Conservation (phyloP, 495 filamentous ascomycete genomes). For the Aspergillus campestris region DNA sequence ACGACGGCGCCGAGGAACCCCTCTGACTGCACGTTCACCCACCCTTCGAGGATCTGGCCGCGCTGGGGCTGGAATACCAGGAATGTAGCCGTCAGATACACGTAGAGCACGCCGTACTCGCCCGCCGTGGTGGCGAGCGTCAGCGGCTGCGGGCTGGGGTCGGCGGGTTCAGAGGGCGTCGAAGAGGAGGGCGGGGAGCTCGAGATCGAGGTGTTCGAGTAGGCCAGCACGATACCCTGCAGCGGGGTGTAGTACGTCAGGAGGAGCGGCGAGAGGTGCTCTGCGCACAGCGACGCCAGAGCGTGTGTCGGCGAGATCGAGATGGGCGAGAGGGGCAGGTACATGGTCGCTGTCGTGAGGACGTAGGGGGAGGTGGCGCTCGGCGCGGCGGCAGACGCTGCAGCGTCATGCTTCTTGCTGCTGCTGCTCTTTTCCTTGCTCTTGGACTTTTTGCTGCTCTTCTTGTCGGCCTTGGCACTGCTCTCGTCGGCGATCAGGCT, state of each 20-base stretch:
- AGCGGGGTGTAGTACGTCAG: conserved; percentile 68
- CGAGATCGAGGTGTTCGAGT: conserved; percentile 49
- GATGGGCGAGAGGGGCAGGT: conserved; percentile 63
- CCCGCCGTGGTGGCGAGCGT: conserved; percentile 49
- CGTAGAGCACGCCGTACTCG: conserved; percentile 59
- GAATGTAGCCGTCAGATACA: conserved; percentile 69
- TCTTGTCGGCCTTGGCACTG: conserved; percentile 16
- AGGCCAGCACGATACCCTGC: conserved; percentile 62
- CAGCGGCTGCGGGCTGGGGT: conserved; percentile 30
- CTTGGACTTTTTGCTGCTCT: conserved; percentile 25
- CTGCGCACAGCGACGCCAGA: conserved; percentile 57
- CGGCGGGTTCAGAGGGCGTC: conserved; percentile 19
- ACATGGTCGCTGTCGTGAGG: conserved; percentile 54
- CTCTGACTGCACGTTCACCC: conserved; percentile 64
- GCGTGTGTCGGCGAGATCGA: conserved; percentile 54
- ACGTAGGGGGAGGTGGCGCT: conserved; percentile 47
- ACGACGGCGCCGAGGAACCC: conserved; percentile 62
- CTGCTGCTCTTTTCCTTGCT: conserved; percentile 9
- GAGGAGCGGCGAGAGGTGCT: conserved; percentile 68
- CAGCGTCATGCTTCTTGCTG: conserved; percentile 4
- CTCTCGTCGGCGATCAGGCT: conserved; percentile 5
- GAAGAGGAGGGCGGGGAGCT: conserved; percentile 22
- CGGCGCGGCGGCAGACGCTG: conserved; percentile 2
- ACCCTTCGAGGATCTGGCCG: conserved; percentile 52
- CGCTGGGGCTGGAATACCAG: conserved; percentile 56